Conservation (phyloP, 306 rosid genomes). For the Cucumis cinereus region DNA sequence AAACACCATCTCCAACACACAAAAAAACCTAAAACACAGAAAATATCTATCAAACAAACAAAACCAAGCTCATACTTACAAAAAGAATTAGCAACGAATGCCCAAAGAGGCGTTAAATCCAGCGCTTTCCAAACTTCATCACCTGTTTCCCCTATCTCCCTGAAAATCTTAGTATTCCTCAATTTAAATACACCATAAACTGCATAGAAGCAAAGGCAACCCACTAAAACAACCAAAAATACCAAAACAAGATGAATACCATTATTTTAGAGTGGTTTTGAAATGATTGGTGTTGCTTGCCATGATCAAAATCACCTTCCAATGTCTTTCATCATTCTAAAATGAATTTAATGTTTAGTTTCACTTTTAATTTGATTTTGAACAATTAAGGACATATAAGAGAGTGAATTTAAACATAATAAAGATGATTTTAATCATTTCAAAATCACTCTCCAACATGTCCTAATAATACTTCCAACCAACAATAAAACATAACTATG, state of each 20-base stretch:
- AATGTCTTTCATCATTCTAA: background rate
- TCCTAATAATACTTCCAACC: background rate
- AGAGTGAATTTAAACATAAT: too few species aligned
- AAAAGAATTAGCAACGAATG: background rate
- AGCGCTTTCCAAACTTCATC: background rate
- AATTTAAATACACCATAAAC: background rate
- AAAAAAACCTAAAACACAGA: background rate
- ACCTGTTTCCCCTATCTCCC: background rate
- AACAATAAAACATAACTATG: background rate
- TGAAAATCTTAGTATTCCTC: background rate
- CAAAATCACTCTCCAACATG: too few species aligned
- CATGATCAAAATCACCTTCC: background rate
- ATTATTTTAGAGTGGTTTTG: too few species aligned
- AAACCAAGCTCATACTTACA: background rate
- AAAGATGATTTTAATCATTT: too few species aligned
- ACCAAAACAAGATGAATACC: background rate
- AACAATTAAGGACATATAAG: too few species aligned
- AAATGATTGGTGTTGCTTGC: background rate
- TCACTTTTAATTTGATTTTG: too few species aligned
- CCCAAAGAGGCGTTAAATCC: background rate
- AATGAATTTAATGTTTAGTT: too few species aligned
- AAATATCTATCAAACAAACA: background rate
- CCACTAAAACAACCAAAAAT: background rate
- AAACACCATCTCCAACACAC: background rate
- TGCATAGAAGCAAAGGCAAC: background rate